Evolutionary conservation across 78 protist species (phyloP).

Genomic region (Guillardia theta): DNA sequence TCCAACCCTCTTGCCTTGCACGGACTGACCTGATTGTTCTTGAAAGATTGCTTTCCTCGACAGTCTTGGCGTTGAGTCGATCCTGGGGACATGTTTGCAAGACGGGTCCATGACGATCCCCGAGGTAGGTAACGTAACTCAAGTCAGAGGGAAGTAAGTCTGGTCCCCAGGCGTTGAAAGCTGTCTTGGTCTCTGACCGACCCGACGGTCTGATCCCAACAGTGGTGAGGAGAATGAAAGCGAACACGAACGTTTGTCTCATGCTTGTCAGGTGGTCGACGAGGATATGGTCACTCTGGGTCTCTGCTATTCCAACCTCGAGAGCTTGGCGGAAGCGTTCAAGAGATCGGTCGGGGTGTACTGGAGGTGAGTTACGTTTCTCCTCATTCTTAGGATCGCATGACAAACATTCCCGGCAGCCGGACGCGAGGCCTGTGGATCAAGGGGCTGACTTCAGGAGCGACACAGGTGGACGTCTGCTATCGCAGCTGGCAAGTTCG

Average conservation of each 20-base stretch:
- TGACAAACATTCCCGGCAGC: neutral
- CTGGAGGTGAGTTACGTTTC: neutral
- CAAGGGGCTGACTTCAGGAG: slow-evolving; percentile 72
- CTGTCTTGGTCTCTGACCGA: slow-evolving; percentile 49
- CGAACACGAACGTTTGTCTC: neutral
- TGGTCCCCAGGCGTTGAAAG: neutral
- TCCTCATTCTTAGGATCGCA: neutral
- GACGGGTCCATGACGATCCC: neutral
- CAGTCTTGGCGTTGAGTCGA: neutral
- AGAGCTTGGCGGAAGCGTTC: neutral
- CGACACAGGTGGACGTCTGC: too few species aligned
- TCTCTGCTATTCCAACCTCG: slow-evolving; percentile 56
- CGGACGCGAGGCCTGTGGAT: slow-evolving; percentile 74
- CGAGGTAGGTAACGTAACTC: too few species aligned
- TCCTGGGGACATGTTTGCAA: neutral
- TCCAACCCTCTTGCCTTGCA: too few species aligned
- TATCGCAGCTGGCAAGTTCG: too few species aligned
- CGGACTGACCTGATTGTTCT: too few species aligned
- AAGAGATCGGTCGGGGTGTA: neutral
- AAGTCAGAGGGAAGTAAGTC: too few species aligned
- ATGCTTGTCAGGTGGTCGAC: slow-evolving; percentile 66
- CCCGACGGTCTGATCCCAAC: slow-evolving; percentile 70
- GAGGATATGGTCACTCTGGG: slow-evolving; percentile 56
- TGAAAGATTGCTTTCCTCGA: neutral
- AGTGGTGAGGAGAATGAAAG: neutral